Evolutionary conservation across 768 basidiomycete genomes (phyloP).

Genomic region (Amanita thiersii): DNA sequence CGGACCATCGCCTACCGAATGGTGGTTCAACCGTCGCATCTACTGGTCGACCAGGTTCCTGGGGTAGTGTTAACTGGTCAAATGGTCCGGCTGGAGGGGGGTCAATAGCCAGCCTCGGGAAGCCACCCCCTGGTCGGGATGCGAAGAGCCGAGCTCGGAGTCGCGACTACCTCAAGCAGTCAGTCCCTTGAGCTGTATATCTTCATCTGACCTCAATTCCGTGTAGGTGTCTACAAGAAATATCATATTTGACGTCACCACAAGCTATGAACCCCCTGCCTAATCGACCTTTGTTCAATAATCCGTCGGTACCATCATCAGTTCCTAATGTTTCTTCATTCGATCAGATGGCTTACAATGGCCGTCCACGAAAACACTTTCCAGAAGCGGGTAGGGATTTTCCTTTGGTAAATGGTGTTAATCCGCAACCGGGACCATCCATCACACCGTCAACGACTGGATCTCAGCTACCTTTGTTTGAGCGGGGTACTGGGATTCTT

Average conservation of each 20-base stretch:
- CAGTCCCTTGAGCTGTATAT: conserved; percentile 21
- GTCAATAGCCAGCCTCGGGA: conserved; percentile 45
- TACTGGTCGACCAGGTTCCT: conserved; percentile 46
- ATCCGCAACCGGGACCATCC: conserved; percentile 42
- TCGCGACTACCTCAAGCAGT: conserved; percentile 97
- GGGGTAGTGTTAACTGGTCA: conserved; percentile 42
- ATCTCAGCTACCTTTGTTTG: conserved; percentile 34
- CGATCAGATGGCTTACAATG: conserved; percentile 67
- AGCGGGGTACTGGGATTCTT: conserved; percentile 38
- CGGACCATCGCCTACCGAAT: conserved; percentile 60
- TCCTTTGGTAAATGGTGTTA: conserved; percentile 54
- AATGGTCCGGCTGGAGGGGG: conserved; percentile 37
- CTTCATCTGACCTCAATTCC: conserved; percentile 10
- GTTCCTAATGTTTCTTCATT: conserved; percentile 69
- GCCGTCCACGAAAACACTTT: conserved; percentile 73
- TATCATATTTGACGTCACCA: conserved; percentile 93
- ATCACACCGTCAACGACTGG: conserved; percentile 39
- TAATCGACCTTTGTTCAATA: conserved; percentile 70
- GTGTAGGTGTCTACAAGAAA: conserved; percentile 88
- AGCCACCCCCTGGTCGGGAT: conserved; percentile 76
- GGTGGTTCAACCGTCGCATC: conserved; percentile 40
- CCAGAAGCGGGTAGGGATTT: conserved; percentile 73
- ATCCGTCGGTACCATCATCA: conserved; percentile 52
- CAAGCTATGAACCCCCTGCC: conserved; percentile 97
- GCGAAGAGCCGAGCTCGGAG: conserved; percentile 94